Evolutionary conservation across 169 alveolate species (phyloP).

Genomic region (Perkinsus marinus): DNA sequence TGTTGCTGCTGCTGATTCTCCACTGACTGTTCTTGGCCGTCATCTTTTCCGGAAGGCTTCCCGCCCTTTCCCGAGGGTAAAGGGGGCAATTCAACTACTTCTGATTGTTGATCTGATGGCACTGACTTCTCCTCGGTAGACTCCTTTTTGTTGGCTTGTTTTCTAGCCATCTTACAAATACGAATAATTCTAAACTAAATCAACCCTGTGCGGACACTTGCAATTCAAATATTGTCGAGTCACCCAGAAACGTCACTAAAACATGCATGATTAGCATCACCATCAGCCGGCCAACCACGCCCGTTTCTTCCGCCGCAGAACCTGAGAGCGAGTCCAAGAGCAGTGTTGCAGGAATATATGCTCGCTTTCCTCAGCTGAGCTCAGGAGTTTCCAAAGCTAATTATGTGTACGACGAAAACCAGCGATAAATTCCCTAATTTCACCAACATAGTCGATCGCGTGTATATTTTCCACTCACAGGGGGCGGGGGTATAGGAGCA

Average conservation of each 20-base stretch:
- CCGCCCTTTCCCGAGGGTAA: not conserved
- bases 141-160: not conserved
- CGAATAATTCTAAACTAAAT: too few relatives aligned
- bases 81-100: too few relatives aligned
- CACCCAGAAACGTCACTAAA: too few relatives aligned
- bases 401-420: too few relatives aligned
- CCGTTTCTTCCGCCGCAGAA: not conserved
- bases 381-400: too few relatives aligned
- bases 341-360: too few relatives aligned
- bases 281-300: not conserved
- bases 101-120: not conserved
- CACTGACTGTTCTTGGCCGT: not conserved
- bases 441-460: too few relatives aligned
- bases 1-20: not conserved
- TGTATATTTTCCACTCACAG: not conserved
- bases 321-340: too few relatives aligned
- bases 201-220: too few relatives aligned
- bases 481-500: not conserved
- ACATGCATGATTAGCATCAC: not conserved
- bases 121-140: not conserved
- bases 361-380: too few relatives aligned
- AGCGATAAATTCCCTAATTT: too few relatives aligned
- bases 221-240: too few relatives aligned
- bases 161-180: not conserved
- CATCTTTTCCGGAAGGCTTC: not conserved